Evolutionary conservation across 495 filamentous ascomycete genomes (phyloP).

Genomic region (Hamigera avellanea): DNA sequence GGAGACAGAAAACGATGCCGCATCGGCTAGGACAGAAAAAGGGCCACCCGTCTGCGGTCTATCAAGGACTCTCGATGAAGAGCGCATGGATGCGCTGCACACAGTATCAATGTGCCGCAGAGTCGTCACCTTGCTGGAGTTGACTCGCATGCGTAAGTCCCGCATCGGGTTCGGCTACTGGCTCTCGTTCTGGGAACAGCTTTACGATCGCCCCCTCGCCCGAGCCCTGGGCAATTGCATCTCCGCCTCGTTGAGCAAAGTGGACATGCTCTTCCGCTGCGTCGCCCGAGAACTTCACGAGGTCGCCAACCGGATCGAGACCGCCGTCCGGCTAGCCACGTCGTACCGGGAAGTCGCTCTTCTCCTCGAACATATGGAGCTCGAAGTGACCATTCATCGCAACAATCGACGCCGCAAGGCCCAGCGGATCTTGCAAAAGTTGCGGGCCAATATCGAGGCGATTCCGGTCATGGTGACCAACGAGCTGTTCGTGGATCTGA

Average conservation of each 20-base stretch:
- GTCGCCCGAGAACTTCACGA: conserved; percentile 12
- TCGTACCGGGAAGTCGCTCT: conserved; percentile 9
- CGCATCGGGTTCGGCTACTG: conserved; percentile 12
- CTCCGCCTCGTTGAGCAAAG: conserved; percentile 3
- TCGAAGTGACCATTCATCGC: conserved; percentile 10
- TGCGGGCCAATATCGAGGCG: conserved; percentile 10
- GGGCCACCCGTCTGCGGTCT: neutral
- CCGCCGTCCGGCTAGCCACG: conserved; percentile 4
- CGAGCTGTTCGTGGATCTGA: conserved; percentile 13
- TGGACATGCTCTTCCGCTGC: conserved; percentile 12
- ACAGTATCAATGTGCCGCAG: conserved; percentile 13
- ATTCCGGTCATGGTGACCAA: conserved; percentile 14
- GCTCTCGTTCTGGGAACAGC: conserved; percentile 13
- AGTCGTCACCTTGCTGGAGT: conserved; percentile 12
- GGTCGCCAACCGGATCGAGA: conserved; percentile 8
- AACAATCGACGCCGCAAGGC: conserved; percentile 11
- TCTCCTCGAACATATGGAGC: conserved; percentile 14
- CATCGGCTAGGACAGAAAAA: no score
- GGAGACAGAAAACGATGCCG: no score
- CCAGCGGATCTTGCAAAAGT: conserved; percentile 7
- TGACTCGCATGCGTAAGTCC: conserved; percentile 15
- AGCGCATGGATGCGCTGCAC: conserved; percentile 8
- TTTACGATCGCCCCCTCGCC: conserved; percentile 10
- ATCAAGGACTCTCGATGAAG: neutral
- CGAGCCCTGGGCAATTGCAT: conserved; percentile 5